Evolutionary conservation across 31 red algal genomes (phyloP), one percentile per base, ranked within the genome.

Genomic region (Pterothamnion heteromorphum): DNA sequence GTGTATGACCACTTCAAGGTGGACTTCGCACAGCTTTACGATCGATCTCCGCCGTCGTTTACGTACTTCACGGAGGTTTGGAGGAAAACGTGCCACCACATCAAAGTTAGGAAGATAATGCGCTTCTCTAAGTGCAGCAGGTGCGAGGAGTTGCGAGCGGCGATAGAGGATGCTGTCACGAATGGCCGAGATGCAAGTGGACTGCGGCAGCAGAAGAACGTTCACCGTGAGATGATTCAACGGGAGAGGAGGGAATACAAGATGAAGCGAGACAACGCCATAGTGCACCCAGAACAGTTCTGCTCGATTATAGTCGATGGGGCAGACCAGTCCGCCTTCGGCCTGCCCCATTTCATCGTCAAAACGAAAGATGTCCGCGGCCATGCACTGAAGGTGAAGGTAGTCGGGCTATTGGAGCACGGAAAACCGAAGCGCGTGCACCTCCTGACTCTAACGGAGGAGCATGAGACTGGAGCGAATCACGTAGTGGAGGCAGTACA

Each of bases 281-380:
- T 90, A 0, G 21, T 0, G 2, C 31, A 36, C 76, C 57, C 88
- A 0, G 2, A 21, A 3, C 14, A 22, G 1, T 0, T 9, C 0
- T 74, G 43, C 2, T 90, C 88, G 0, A 0, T 90, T 74, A 90
- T 90, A 21, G 57, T 90, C 1, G 88, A 90, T 38, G 57, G 57
- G n/a, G 88, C 88, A 4, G 88, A 90, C 44, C 57, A 90, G 0
- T 35, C 44, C 1, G 43, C 88, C 9, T 74, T 72, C 36, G 57
- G 88, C 9, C 57, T 74, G 0, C 88, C 51, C 5, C 39, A 90
- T 14, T 90, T 58, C 27, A 9, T 2, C 1, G 22, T 24, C 0
- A 58, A 14, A 21, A 74, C 43, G 20, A 90, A 90, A 74, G 38
- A 90, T 71, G 88, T 34, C 0, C 74, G 20, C 51, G 39, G 57